A percentile compares a stretch with the other conserved stretches of the same genome.
These are phyloP conservation scores for Cercospora zeae-maydis DNA, from an alignment of 2,329 filamentous ascomycete species.

Conservation along the genomic window DNA sequence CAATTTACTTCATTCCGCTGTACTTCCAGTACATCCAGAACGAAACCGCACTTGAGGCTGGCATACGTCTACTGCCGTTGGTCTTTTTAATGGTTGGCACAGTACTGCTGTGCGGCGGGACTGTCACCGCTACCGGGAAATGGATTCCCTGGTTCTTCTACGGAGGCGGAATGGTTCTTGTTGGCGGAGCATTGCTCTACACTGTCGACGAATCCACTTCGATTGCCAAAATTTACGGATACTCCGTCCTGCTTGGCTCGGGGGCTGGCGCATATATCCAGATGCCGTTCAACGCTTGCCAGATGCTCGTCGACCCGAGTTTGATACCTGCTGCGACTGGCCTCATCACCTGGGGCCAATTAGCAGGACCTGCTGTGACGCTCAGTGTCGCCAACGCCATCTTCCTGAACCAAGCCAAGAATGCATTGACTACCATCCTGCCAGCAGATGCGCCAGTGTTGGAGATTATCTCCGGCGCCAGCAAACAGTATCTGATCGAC, in stretches of 20 bases:
- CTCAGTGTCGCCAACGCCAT: constrained; percentile 15
- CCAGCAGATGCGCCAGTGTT: not conserved
- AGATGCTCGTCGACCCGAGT: not conserved
- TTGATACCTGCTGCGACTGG: constrained; percentile 7
- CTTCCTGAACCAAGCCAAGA: constrained; percentile 10
- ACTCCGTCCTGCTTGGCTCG: constrained; percentile 13
- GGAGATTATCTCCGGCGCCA: constrained; percentile 2
- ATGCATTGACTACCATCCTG: constrained; percentile 1
- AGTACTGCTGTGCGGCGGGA: constrained; percentile 5
- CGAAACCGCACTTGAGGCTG: constrained; percentile 42
- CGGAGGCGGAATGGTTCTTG: constrained; percentile 12
- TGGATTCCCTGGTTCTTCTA: constrained; percentile 14
- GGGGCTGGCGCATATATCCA: constrained; percentile 14
- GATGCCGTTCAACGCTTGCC: constrained; percentile 11
- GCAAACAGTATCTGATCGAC: constrained; percentile 7
- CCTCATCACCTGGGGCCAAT: constrained; percentile 13
- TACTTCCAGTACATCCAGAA: constrained; percentile 51
- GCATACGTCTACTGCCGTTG: constrained; percentile 42
- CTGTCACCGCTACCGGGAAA: not conserved
- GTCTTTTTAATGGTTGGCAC: constrained; percentile 8
- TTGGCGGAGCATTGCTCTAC: constrained; percentile 16
- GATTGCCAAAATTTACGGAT: constrained; percentile 16
- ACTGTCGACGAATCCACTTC: constrained; percentile 11
- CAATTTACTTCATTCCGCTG: constrained; percentile 54
- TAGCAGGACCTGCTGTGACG: constrained; percentile 10